phyloP scores from a whole-genome alignment of 768 basidiomycete species.

The Sarcomyxa edulis region DNA sequence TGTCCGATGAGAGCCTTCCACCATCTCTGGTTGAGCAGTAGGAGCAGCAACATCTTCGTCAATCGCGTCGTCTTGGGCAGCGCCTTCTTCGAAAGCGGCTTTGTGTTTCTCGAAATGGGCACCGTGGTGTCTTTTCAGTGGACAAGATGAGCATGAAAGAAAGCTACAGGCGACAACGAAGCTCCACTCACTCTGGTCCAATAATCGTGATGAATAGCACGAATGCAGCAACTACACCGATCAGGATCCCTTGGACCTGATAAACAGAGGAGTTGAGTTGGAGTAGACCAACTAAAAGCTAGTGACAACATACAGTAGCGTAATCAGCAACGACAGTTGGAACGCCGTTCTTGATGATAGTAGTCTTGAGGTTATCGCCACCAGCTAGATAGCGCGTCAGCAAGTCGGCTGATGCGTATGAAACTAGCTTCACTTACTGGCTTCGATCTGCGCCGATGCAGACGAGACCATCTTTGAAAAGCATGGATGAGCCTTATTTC shows the following conservation, averaged over 20 bases:
- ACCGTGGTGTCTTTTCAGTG: constrained; percentile 52
- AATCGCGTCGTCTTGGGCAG: constrained; percentile 38
- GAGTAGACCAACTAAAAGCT: constrained; percentile 3
- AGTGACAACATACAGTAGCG: constrained; percentile 33
- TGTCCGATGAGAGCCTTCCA: too few species aligned
- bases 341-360: constrained; percentile 38
- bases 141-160: not conserved
- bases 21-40: too few species aligned
- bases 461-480: constrained; percentile 51
- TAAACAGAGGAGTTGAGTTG: too few species aligned
- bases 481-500: not conserved
- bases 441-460: constrained; percentile 78
- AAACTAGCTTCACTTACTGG: constrained; percentile 35
- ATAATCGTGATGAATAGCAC: constrained; percentile 71
- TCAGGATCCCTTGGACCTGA: constrained; percentile 79
- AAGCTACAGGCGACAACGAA: constrained; percentile 1
- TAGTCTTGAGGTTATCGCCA: constrained; percentile 49
- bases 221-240: constrained; percentile 77
- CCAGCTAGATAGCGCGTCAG: constrained; percentile 42
- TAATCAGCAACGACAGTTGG: constrained; percentile 52
- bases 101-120: constrained; percentile 83
- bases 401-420: not conserved
- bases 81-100: constrained; percentile 76
- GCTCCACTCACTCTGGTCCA: constrained; percentile 60
- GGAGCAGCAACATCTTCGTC: constrained; percentile 18